Percentiles rank a stretch among this genome's conserved stretches.
These are phyloP conservation scores for Penicillium mononematosum DNA, from an alignment of 495 filamentous ascomycete genomes.

Conservation along the genomic window DNA sequence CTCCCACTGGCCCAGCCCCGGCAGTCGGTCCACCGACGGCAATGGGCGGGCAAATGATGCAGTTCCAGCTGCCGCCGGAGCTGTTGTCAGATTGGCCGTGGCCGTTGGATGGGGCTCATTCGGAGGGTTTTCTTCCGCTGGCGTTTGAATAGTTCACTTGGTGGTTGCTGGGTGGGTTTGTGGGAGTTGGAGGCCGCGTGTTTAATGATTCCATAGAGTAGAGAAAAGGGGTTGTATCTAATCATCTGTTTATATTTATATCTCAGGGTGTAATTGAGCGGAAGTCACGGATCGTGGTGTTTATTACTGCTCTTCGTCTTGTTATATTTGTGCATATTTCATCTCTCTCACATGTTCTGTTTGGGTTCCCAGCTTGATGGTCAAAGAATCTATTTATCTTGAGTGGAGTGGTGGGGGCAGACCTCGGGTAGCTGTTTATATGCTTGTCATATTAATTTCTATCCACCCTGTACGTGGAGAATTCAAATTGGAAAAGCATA, in stretches of 20 bases:
- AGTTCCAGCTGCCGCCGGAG: constrained; percentile 42
- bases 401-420: not conserved
- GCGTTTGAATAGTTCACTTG: constrained; percentile 23
- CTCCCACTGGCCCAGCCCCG: constrained; percentile 1
- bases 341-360: not conserved
- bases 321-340: not conserved
- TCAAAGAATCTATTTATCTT: not conserved
- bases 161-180: not conserved
- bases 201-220: not conserved
- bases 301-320: not conserved
- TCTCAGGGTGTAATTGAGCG: not conserved
- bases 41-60: constrained; percentile 29
- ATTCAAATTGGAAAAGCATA: no score
- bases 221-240: constrained; percentile 12
- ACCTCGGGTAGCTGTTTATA: not conserved
- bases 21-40: constrained; percentile 12
- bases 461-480: not conserved
- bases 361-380: not conserved
- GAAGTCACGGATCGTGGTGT: not conserved
- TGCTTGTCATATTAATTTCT: no score
- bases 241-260: constrained; percentile 7
- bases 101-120: constrained; percentile 36
- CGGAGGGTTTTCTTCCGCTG: constrained; percentile 28
- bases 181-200: not conserved
- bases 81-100: constrained; percentile 41